Evolutionary conservation across 306 rosid genomes (phyloP).

Genomic region (Pterocarpus macrocarpus): DNA sequence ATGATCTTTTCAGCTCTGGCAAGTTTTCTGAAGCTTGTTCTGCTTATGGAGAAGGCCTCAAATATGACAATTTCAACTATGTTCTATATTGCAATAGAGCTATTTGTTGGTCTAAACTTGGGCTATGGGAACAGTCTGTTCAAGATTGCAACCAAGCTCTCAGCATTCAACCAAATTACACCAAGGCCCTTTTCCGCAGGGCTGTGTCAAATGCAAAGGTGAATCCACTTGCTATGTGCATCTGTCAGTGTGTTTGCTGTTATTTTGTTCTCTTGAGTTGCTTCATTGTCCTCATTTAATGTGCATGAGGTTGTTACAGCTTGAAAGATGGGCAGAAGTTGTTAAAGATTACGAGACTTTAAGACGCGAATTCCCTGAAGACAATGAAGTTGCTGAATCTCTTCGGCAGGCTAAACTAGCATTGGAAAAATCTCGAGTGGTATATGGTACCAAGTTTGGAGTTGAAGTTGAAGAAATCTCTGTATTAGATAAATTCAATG

Average conservation of each 20-base stretch:
- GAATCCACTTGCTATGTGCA: not conserved
- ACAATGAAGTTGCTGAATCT: constrained; percentile 76
- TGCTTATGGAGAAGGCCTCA: constrained; percentile 94
- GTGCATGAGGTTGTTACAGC: constrained; percentile 58
- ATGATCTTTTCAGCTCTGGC: constrained; percentile 77
- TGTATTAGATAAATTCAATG: constrained; percentile 69
- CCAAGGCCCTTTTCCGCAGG: constrained; percentile 85
- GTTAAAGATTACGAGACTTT: constrained; percentile 81
- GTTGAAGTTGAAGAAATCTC: constrained; percentile 87
- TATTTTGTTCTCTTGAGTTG: constrained; percentile 23
- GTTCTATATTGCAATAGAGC: constrained; percentile 93
- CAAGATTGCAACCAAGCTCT: constrained; percentile 89
- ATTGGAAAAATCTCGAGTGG: constrained; percentile 64
- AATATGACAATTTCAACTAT: constrained; percentile 70
- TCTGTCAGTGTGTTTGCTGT: constrained; percentile 3
- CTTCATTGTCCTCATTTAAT: constrained; percentile 5
- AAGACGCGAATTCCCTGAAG: constrained; percentile 79
- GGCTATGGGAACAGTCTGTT: constrained; percentile 89
- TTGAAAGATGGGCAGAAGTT: constrained; percentile 88
- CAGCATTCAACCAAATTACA: constrained; percentile 79
- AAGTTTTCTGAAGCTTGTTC: constrained; percentile 82
- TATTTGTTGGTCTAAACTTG: constrained; percentile 92
- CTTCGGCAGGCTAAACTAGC: constrained; percentile 72
- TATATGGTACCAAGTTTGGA: constrained; percentile 57
- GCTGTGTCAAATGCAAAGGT: constrained; percentile 90